phyloP scores from a whole-genome alignment of 2,329 filamentous ascomycete species.

The Xylaria sp. region DNA sequence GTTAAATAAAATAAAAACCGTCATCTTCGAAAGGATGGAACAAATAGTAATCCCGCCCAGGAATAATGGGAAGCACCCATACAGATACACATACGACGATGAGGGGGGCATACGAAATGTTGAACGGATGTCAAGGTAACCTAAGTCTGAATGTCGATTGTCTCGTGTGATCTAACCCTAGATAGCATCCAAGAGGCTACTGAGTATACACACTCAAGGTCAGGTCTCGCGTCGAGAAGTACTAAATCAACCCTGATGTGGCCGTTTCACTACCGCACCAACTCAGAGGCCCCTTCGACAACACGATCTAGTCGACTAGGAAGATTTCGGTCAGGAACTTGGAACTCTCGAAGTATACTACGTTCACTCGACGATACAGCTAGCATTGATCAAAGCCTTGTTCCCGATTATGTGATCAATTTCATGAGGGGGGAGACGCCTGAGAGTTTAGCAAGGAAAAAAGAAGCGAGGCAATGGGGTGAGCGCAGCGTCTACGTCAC shows the following conservation, averaged over 20 bases:
- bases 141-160: slow-evolving; percentile 31
- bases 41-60: slow-evolving; percentile 41
- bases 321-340: slow-evolving; percentile 42
- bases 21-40: slow-evolving; percentile 41
- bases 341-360: slow-evolving; percentile 45
- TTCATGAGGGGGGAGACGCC: slow-evolving; percentile 66
- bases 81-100: slow-evolving; percentile 43
- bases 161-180: slow-evolving; percentile 37
- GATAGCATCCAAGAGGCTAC: slow-evolving; percentile 44
- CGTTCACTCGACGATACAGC: slow-evolving; percentile 45
- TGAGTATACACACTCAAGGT: slow-evolving; percentile 44
- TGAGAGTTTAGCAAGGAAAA: slow-evolving; percentile 60
- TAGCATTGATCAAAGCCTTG: slow-evolving; percentile 56
- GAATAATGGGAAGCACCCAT: slow-evolving; percentile 41
- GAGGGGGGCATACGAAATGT: slow-evolving; percentile 40
- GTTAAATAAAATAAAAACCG: slow-evolving; percentile 26
- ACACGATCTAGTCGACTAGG: slow-evolving; percentile 41
- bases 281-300: slow-evolving; percentile 44
- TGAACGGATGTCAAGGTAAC: slow-evolving; percentile 46
- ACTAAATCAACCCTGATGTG: slow-evolving; percentile 46
- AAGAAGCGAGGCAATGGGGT: slow-evolving; percentile 51
- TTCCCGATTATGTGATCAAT: slow-evolving; percentile 66
- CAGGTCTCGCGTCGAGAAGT: slow-evolving; percentile 41
- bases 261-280: slow-evolving; percentile 46
- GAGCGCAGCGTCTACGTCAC: slow-evolving; percentile 49